A percentile compares a stretch with the other conserved stretches of the same genome.
Evolutionary conservation across 441 rosid species (phyloP).

Genomic region (Pelargonium australe): DNA sequence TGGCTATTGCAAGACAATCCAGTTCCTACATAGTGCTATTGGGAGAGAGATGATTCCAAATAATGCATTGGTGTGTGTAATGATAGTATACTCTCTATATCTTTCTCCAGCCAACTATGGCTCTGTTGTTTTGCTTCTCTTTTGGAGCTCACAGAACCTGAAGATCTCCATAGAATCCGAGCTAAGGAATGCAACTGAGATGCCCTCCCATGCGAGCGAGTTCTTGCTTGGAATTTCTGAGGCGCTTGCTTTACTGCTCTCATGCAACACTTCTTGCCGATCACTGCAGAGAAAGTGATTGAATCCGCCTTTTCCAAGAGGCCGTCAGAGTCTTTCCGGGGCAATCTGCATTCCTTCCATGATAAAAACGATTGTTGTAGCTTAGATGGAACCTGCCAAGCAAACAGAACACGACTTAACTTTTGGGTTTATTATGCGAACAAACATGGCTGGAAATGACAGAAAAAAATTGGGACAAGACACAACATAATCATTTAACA

Average conservation of each 20-base stretch:
- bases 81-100: slow-evolving; percentile 46
- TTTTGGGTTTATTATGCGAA: too few species aligned
- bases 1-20: too few species aligned
- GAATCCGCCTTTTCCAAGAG: slow-evolving; percentile 20
- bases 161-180: slow-evolving; percentile 27
- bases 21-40: too few species aligned
- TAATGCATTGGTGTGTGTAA: slow-evolving; percentile 33
- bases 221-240: slow-evolving; percentile 26
- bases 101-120: slow-evolving; percentile 32
- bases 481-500: too few species aligned
- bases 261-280: slow-evolving; percentile 26
- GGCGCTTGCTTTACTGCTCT: slow-evolving; percentile 32
- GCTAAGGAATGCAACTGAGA: slow-evolving; percentile 46
- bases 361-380: slow-evolving; percentile 43
- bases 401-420: neutral
- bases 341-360: slow-evolving; percentile 39
- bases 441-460: too few species aligned
- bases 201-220: slow-evolving; percentile 19
- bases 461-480: too few species aligned
- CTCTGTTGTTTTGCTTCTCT: slow-evolving; percentile 21
- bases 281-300: slow-evolving; percentile 36
- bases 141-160: slow-evolving; percentile 19
- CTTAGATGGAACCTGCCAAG: slow-evolving; percentile 52
- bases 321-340: slow-evolving; percentile 21
- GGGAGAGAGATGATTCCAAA: slow-evolving; percentile 16